These are phyloP conservation scores for Phytopythium helicoides DNA, from an alignment of 352 stramenopile species.

Conservation along the genomic window DNA sequence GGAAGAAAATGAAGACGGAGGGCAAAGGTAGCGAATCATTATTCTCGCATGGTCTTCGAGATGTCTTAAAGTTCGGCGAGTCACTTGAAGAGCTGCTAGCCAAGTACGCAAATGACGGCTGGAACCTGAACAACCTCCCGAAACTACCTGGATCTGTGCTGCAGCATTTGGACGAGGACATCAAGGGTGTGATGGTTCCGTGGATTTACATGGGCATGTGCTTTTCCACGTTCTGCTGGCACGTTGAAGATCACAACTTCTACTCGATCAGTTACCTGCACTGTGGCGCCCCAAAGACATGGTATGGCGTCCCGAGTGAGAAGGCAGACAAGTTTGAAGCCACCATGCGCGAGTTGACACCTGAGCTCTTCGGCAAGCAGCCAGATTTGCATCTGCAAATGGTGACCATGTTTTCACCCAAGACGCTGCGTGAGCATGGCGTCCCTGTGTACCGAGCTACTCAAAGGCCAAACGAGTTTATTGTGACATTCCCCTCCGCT, in stretches of 20 bases:
- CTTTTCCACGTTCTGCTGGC: slow-evolving; percentile 99
- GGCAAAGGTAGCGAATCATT: slow-evolving; percentile 36
- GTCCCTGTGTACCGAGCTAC: slow-evolving; percentile 94
- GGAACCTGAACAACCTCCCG: slow-evolving; percentile 99
- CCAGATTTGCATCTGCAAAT: slow-evolving; percentile 95
- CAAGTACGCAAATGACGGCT: slow-evolving; percentile 85
- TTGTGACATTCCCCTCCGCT: slow-evolving; percentile 98
- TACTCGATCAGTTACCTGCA: slow-evolving; percentile 99
- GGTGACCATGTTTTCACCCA: slow-evolving; percentile 84
- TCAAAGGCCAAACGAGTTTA: slow-evolving; percentile 96
- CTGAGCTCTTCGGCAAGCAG: slow-evolving; percentile 93
- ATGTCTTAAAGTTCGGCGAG: slow-evolving; percentile 19
- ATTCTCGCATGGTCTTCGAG: slow-evolving; percentile 54
- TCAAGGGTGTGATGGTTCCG: slow-evolving; percentile 99
- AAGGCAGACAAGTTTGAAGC: slow-evolving; percentile 91
- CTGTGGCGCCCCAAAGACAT: slow-evolving; percentile 96
- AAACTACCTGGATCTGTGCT: slow-evolving; percentile 93
- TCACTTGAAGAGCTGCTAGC: slow-evolving; percentile 53
- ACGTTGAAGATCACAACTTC: slow-evolving; percentile 99
- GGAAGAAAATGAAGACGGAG: slow-evolving; percentile 44
- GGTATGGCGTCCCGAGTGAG: slow-evolving; percentile 95
- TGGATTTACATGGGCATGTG: slow-evolving; percentile 99
- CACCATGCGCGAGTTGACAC: slow-evolving; percentile 90
- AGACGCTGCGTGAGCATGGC: slow-evolving; percentile 69
- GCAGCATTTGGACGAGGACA: slow-evolving; percentile 94